Evolutionary conservation across 2,329 filamentous ascomycete genomes (phyloP).

Genomic region (Cadophora sp.): DNA sequence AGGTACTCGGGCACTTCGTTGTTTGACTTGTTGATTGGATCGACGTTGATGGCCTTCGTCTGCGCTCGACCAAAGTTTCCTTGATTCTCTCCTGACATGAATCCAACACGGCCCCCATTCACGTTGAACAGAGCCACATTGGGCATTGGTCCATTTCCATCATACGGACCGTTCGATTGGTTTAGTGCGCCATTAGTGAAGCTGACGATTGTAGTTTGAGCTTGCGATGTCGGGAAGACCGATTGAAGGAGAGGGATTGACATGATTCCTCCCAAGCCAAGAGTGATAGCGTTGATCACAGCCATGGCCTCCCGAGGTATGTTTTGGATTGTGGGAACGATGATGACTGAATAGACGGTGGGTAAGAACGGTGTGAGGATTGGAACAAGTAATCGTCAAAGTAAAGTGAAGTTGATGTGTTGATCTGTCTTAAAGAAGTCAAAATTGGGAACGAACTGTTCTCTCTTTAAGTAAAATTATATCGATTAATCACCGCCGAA

Average conservation of each 20-base stretch:
- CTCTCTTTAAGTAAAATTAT: not conserved
- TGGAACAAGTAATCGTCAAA: too few relatives aligned
- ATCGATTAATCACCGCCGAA: too few relatives aligned
- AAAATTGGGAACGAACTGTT: not conserved
- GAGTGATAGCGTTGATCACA: not conserved
- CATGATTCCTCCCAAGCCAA: not conserved
- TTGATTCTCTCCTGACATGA: not conserved
- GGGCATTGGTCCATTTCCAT: not conserved
- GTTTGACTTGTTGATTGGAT: not conserved
- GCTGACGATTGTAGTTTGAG: not conserved
- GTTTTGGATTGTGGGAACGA: too few relatives aligned
- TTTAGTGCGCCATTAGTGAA: not conserved
- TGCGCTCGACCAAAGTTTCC: not conserved
- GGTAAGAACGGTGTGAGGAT: too few relatives aligned
- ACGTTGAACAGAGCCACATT: conserved; percentile 1
- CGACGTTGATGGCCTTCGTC: not conserved
- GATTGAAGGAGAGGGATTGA: not conserved
- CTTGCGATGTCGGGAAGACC: not conserved
- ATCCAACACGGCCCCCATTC: conserved; percentile 3
- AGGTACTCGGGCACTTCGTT: not conserved
- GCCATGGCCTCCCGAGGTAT: too few relatives aligned
- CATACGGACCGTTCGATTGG: not conserved
- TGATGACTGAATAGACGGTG: too few relatives aligned
- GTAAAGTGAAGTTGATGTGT: too few relatives aligned
- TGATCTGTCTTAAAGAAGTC: too few relatives aligned